Evolutionary conservation across 495 filamentous ascomycete genomes (phyloP).

Genomic region (Parachaetomium inaequale): DNA sequence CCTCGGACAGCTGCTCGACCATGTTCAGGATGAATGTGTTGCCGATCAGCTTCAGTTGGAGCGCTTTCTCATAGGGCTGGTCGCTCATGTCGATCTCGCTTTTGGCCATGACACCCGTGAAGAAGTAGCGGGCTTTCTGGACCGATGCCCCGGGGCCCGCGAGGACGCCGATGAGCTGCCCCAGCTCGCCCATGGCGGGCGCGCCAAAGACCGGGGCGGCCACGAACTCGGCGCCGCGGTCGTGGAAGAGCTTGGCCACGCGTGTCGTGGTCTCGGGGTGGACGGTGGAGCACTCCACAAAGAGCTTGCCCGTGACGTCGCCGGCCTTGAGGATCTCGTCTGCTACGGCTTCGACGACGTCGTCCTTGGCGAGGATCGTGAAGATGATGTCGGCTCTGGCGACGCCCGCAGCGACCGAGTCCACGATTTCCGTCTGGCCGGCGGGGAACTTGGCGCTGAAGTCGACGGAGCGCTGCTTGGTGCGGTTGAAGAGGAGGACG

Average conservation of each 20-base stretch:
- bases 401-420: conserved; percentile 62
- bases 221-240: conserved; percentile 66
- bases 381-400: conserved; percentile 73
- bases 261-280: conserved; percentile 75
- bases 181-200: conserved; percentile 71
- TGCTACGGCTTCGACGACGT: conserved; percentile 59
- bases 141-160: conserved; percentile 63
- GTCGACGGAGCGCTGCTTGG: conserved; percentile 53
- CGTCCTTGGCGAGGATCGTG: conserved; percentile 77
- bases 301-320: conserved; percentile 62
- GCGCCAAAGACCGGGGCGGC: conserved; percentile 82
- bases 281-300: conserved; percentile 86
- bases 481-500: conserved; percentile 78
- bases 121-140: conserved; percentile 65
- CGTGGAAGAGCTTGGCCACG: conserved; percentile 52
- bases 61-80: conserved; percentile 55
- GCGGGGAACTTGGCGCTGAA: conserved; percentile 52
- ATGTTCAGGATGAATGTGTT: conserved; percentile 86
- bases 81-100: conserved; percentile 67
- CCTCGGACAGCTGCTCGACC: conserved; percentile 74
- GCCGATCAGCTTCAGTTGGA: conserved; percentile 73
- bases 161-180: conserved; percentile 70
- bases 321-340: conserved; percentile 46
- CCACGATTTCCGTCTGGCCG: conserved; percentile 58
- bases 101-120: conserved; percentile 71